Percentiles rank a stretch among this genome's conserved stretches.
Evolutionary conservation across 805 yeast species (phyloP).

Genomic region (Myxozyma neglecta): DNA sequence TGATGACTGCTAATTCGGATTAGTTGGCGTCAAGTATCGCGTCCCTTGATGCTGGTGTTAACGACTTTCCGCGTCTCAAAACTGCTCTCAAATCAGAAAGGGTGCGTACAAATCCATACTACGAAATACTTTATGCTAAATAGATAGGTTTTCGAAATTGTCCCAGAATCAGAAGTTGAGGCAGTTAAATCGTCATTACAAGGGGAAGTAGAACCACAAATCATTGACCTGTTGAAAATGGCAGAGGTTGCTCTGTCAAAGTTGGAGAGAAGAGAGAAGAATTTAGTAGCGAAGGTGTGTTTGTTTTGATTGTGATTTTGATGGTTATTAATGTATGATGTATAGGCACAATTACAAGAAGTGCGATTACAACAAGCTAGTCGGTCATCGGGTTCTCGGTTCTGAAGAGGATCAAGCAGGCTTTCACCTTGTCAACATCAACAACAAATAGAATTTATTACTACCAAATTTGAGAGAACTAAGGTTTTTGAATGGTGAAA

Average conservation of each 20-base stretch:
- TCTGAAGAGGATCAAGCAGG: background rate
- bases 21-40: slow-evolving; percentile 24
- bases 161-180: slow-evolving; percentile 35
- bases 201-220: slow-evolving; percentile 37
- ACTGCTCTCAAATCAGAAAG: slow-evolving; percentile 31
- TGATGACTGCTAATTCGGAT: background rate
- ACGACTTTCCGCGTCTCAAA: slow-evolving; percentile 33
- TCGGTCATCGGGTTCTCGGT: background rate
- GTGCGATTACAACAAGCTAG: slow-evolving; percentile 33
- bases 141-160: slow-evolving; percentile 36
- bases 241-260: slow-evolving; percentile 34
- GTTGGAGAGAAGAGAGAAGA: slow-evolving; percentile 35
- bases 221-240: slow-evolving; percentile 30
- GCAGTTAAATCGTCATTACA: slow-evolving; percentile 33
- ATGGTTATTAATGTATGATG: background rate
- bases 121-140: background rate
- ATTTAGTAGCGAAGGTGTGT: slow-evolving; percentile 30
- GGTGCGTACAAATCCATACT: slow-evolving; percentile 7
- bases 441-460: background rate
- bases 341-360: slow-evolving; percentile 36
- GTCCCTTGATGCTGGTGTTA: slow-evolving; percentile 22
- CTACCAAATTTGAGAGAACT: no score
- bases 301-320: background rate
- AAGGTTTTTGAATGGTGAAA: no score
- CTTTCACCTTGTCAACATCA: background rate